Base-by-base conservation (phyloP, 495 filamentous ascomycete genomes). In the Zalerion maritima region DNA sequence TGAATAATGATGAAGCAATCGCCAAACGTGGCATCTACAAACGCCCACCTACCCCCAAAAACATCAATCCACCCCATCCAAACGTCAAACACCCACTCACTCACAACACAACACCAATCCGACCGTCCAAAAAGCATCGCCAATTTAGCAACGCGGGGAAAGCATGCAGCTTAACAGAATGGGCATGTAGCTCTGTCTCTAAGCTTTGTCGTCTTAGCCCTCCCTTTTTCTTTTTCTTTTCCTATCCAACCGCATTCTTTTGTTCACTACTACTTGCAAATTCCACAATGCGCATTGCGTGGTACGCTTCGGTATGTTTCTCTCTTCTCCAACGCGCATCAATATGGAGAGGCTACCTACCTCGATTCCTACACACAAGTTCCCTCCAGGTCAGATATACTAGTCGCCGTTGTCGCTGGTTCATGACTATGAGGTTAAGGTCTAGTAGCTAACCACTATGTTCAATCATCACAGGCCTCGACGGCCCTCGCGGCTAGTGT, bases 401-500 rank as follows among this genome's bases (percentile, higher is more conserved):
- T n/a, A n/a, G n/a, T n/a, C n/a, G n/a, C n/a, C n/a, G n/a, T n/a
- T n/a, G n/a, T n/a, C n/a, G n/a, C n/a, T 33, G 39, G 13, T 29
- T 28, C 29, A 14, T 20, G 27, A 24, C 26, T 28, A 31, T 21
- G 14, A 6, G 18, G 5, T 21, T 21, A 2, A 18, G 24, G 26
- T 21, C 36, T 31, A 6, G 18, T 21, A 26, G 35, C 42, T 45
- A 38, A 46, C 26, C n/a, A 21, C 22, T 19, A 22, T 22, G 14
- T 6, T 4, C n/a, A n/a, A n/a, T n/a, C 23, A n/a, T 33, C 17
- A 14, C 30, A 83, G 81, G 64, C 66, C 49, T 89, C 81, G 20
- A 67, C 75, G 47, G 71, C 71, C 55, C 70, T 87, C 46, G 86
- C 85, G 44, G 74, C 71, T 22, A 74, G 73, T 40, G 84, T 89